Conservation (phyloP, 2,329 filamentous ascomycete genomes). For the Pseudogymnoascus sp. region DNA sequence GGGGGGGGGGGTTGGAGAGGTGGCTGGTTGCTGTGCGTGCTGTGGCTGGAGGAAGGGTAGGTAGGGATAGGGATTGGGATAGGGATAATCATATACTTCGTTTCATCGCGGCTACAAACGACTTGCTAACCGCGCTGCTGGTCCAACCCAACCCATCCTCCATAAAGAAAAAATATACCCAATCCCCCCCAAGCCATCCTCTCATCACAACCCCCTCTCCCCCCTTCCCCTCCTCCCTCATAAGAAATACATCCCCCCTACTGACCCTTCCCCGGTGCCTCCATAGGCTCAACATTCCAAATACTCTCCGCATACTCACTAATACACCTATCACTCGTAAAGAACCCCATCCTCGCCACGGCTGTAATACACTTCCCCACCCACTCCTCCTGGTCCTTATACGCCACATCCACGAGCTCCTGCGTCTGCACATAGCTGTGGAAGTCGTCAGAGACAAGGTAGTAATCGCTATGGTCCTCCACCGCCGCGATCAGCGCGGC, state of each 20-base stretch:
- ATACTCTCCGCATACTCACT: conserved; percentile 95
- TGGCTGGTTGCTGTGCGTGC: too few species aligned
- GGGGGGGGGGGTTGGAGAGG: too few species aligned
- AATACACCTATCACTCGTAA: conserved; percentile 89
- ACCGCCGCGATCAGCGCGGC: conserved; percentile 77
- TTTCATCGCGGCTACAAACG: background rate
- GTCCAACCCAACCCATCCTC: background rate
- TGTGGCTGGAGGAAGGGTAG: too few species aligned
- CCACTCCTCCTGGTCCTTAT: conserved; percentile 89
- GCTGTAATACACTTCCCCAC: conserved; percentile 80
- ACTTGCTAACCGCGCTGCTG: background rate
- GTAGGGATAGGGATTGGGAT: too few species aligned
- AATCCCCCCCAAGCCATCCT: background rate
- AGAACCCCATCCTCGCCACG: conserved; percentile 94
- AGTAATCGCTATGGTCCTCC: conserved; percentile 91
- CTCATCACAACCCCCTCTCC: background rate
- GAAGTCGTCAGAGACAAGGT: conserved; percentile 96
- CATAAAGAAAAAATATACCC: background rate
- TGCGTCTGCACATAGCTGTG: conserved; percentile 90
- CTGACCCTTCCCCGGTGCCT: conserved; percentile 2
- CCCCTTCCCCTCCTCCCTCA: too few species aligned
- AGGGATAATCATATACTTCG: background rate
- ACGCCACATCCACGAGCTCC: conserved; percentile 81
- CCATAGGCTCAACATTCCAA: conserved; percentile 82
- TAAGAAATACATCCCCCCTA: background rate